Conservation (phyloP, 129 eudicot species). For the Tagetes erecta region DNA sequence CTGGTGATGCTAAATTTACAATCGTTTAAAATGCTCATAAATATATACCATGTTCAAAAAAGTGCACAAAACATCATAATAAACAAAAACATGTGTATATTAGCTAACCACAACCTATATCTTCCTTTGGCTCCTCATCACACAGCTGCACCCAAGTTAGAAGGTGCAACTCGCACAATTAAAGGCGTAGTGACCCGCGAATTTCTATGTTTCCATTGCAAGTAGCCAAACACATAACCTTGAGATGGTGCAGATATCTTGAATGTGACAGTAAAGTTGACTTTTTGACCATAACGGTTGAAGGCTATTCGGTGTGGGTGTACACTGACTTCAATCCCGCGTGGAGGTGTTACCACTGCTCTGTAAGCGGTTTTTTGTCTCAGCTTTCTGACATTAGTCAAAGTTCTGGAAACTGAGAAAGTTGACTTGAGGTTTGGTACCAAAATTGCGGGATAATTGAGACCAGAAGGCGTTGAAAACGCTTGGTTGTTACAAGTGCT, state of each 20-base stretch:
- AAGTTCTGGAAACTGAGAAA: slow-evolving; percentile 56
- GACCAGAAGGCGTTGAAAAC: slow-evolving; percentile 44
- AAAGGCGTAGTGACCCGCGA: slow-evolving; percentile 63
- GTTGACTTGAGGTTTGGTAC: slow-evolving; percentile 60
- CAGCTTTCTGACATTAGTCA: slow-evolving; percentile 60
- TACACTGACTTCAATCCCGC: slow-evolving; percentile 62
- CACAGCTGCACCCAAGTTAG: slow-evolving; percentile 42
- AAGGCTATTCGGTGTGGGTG: slow-evolving; percentile 54
- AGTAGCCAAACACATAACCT: slow-evolving; percentile 72
- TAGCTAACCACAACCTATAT: slow-evolving; percentile 27
- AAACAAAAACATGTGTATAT: slow-evolving; percentile 37
- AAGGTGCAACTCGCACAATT: slow-evolving; percentile 48
- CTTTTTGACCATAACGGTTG: slow-evolving; percentile 54
- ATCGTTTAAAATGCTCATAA: slow-evolving; percentile 10
- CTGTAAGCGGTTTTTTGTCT: slow-evolving; percentile 41
- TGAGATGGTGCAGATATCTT: slow-evolving; percentile 55
- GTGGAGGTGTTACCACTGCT: slow-evolving; percentile 59
- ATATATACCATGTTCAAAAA: slow-evolving; percentile 33
- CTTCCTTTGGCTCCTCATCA: slow-evolving; percentile 31
- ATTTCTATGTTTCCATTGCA: slow-evolving; percentile 62
- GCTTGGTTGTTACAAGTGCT: slow-evolving; percentile 57
- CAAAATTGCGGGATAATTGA: slow-evolving; percentile 80
- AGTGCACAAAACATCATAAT: slow-evolving; percentile 27
- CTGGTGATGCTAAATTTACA: slow-evolving; percentile 31
- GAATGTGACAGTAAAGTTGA: slow-evolving; percentile 61